Evolutionary conservation across 805 yeast genomes (phyloP), one percentile per base, ranked within the genome.

Genomic region (Monosporozyma siamensis): DNA sequence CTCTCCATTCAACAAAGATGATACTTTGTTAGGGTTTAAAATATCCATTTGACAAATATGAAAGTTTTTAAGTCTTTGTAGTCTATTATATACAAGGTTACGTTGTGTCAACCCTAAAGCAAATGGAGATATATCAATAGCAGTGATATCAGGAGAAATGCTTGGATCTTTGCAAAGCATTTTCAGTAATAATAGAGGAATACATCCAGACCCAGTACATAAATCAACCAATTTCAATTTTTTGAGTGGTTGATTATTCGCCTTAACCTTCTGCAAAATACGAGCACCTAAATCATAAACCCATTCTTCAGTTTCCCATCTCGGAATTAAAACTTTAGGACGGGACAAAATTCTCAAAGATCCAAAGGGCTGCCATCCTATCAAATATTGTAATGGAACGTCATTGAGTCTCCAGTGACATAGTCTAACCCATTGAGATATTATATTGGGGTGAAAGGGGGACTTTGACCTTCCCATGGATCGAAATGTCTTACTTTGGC

Each of bases 241-340:
- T n/a, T n/a, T n/a, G n/a, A n/a, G n/a, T n/a, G n/a, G n/a, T n/a
- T n/a, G n/a, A n/a, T n/a, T n/a, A n/a, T n/a, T n/a, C 9, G 34
- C 10, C 9, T 18, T 6, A 30, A 15, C 34, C 18, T n/a, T 14
- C 10, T 14, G 14, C 4, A 15, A 17, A 30, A 40, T 10, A 11
- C 18, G 12, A 4, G 27, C 46, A 0, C 66, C 60, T 17, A 82
- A 56, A 42, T 69, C 69, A 23, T 65, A 27, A 8, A 74, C 67
- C 97, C 97, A 90, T 54, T 87, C 95, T 58, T 90, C 97, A 0
- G 98, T 90, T 57, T 90, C 98, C 82, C 90, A 80, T 39, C 98
- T 64, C 0, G 98, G 97, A 22, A 90, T 89, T 46, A 90, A 64
- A 2, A 87, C 97, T 0, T 78, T 78, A 1, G 65, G 66, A 23